Evolutionary conservation across 2,329 filamentous ascomycete species (phyloP), one percentile per base, ranked within the genome.

Genomic region (Plectosphaerella plurivora): DNA sequence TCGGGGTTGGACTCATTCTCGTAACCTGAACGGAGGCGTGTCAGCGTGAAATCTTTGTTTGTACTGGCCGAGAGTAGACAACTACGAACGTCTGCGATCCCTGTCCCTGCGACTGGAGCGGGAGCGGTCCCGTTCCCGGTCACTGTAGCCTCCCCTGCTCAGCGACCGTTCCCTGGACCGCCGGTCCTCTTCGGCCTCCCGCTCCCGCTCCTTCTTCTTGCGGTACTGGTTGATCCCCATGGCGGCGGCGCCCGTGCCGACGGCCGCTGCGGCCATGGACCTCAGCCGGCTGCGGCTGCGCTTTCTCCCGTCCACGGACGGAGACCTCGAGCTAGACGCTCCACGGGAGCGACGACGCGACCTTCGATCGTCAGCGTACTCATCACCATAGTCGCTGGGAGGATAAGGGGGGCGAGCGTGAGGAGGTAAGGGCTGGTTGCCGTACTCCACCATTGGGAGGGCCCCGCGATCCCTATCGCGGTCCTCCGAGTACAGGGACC

Each of bases 391-490:
- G 39, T 61, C 64, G 49, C 60, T 53, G 24, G 61, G 59, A 46
- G 67, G 64, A 57, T 68, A 63, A 47, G 65, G 67, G 58, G 69
- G 65, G 35, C 64, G 62, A 55, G 68, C 63, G 56, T 73, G 73
- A 59, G 70, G 68, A 59, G 70, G 68, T 58, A 86, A 73, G 61
- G 82, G 81, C 59, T 78, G 75, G 64, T 72, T 74, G 60, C 83
- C 83, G 73, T 86, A 86, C 68, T 86, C 80, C 77, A 86, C 81
- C 76, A 85, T 76, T 72, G 82, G 83, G 83, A 85, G 73, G 72
- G 84, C 81, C 28, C 28, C 28, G 73, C 76, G 77, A 81, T 85
- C 82, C 84, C 79, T 76, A 66, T 65, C 58, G 58, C 69, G 70
- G 64, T 71, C 70, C 67, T 77, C 74, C 61, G 75, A 74, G 70